phyloP scores from a whole-genome alignment of 176 grass and related monocot species.

The Avena insularis region DNA sequence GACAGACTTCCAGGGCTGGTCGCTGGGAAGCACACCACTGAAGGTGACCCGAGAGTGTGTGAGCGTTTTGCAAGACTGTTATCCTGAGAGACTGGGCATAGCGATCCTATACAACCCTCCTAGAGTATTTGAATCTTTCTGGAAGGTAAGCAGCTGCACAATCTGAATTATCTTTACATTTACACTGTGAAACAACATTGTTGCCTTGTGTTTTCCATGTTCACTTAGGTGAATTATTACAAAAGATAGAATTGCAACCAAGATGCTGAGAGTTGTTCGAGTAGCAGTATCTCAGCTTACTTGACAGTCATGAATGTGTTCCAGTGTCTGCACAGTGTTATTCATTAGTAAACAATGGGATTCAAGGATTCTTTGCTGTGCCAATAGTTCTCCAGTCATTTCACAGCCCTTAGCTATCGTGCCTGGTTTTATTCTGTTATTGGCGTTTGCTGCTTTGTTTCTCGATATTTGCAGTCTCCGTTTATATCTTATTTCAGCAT shows the following conservation, averaged over 20 bases:
- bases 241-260: not conserved
- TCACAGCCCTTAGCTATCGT: not conserved
- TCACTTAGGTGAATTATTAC: not conserved
- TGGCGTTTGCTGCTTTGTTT: not conserved
- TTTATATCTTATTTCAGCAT: not conserved
- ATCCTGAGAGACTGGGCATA: slow-evolving; percentile 79
- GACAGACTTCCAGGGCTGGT: slow-evolving; percentile 79
- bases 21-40: slow-evolving; percentile 65
- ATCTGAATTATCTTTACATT: slow-evolving; percentile 31
- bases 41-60: slow-evolving; percentile 73
- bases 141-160: slow-evolving; percentile 54
- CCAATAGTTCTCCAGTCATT: not conserved
- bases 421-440: not conserved
- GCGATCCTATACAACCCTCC: slow-evolving; percentile 87
- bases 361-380: not conserved
- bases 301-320: not conserved
- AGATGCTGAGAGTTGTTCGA: not conserved
- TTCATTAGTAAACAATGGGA: too few relatives aligned
- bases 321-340: not conserved
- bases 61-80: slow-evolving; percentile 75
- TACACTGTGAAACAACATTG: not conserved
- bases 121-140: slow-evolving; percentile 85
- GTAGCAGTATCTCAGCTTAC: not conserved
- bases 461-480: not conserved
- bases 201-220: slow-evolving; percentile 15